Percentiles rank a stretch among this genome's conserved stretches.
Conservation (phyloP, 148 eudicot species). For the Suaeda aralocaspica region DNA sequence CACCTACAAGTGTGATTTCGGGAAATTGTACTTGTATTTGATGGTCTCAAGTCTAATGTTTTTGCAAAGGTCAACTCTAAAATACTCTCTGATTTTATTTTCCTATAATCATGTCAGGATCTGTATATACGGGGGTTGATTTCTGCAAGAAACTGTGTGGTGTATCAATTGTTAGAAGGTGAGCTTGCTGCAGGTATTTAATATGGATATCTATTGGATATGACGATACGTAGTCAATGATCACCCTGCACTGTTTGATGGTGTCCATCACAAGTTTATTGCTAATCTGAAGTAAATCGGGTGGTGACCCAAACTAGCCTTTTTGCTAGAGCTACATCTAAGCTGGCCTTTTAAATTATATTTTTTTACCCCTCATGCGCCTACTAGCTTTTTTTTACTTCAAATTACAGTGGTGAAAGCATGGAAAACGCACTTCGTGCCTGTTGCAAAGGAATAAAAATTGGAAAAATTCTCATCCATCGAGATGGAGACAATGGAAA, state of each 20-base stretch:
- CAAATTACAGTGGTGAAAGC: conserved; percentile 73
- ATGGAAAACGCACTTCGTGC: conserved; percentile 99
- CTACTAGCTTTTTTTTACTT: neutral
- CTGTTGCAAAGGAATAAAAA: conserved; percentile 97
- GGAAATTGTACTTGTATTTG: too few species aligned
- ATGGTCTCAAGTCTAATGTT: neutral
- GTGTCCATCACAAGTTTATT: neutral
- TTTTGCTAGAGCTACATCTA: neutral
- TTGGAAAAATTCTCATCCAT: conserved; percentile 92
- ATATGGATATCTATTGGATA: conserved; percentile 7
- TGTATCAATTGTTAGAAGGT: conserved; percentile 93
- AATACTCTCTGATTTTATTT: neutral
- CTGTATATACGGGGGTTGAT: conserved; percentile 87
- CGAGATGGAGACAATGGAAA: conserved; percentile 95
- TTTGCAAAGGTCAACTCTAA: neutral
- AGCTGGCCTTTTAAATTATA: neutral
- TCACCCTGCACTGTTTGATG: neutral
- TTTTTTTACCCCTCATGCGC: neutral
- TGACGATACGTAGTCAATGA: conserved; percentile 11
- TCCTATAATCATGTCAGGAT: conserved; percentile 43
- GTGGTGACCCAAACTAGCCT: neutral
- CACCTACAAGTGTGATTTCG: too few species aligned
- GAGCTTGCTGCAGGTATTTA: conserved; percentile 28
- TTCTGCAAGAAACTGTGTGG: conserved; percentile 96
- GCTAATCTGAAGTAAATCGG: too few species aligned